phyloP scores from a whole-genome alignment of 805 yeast species.

The Candida quercuum region DNA sequence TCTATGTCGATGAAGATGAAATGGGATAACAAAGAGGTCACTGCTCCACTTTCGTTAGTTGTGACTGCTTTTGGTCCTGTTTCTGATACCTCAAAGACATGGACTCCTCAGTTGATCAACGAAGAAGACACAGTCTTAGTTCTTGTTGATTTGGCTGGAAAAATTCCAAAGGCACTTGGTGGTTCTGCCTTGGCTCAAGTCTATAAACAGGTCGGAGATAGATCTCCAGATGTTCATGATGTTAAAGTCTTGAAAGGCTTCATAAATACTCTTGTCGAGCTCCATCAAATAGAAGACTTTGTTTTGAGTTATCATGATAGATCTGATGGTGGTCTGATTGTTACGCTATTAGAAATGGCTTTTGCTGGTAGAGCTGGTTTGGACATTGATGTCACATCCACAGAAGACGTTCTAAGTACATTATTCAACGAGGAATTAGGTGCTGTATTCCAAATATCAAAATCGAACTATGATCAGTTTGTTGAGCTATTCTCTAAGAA shows the following conservation, averaged over 20 bases:
- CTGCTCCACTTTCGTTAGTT: conserved; percentile 90
- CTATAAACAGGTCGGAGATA: conserved; percentile 78
- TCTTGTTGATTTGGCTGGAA: conserved; percentile 71
- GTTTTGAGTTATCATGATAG: conserved; percentile 92
- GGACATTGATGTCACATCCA: conserved; percentile 40
- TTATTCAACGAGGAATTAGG: conserved; percentile 94
- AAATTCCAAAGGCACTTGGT: conserved; percentile 58
- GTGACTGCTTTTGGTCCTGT: conserved; percentile 93
- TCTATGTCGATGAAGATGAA: conserved; percentile 99
- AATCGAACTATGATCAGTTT: conserved; percentile 49
- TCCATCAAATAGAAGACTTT: conserved; percentile 54
- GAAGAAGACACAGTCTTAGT: conserved; percentile 58
- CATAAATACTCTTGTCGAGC: conserved; percentile 59
- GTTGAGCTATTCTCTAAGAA: conserved; percentile 45
- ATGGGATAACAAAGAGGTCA: conserved; percentile 89
- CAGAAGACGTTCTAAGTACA: conserved; percentile 40
- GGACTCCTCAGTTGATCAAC: conserved; percentile 83
- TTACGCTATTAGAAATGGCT: conserved; percentile 89
- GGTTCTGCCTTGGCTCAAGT: conserved; percentile 96
- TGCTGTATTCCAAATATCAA: conserved; percentile 84
- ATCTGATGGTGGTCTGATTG: conserved; percentile 93
- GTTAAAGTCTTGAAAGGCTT: conserved; percentile 58
- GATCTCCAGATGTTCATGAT: conserved; percentile 79
- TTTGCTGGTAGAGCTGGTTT: conserved; percentile 92
- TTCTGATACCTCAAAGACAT: conserved; percentile 74